Base-by-base conservation (phyloP, 257 asterid genomes). In the Przewalskia tangutica region DNA sequence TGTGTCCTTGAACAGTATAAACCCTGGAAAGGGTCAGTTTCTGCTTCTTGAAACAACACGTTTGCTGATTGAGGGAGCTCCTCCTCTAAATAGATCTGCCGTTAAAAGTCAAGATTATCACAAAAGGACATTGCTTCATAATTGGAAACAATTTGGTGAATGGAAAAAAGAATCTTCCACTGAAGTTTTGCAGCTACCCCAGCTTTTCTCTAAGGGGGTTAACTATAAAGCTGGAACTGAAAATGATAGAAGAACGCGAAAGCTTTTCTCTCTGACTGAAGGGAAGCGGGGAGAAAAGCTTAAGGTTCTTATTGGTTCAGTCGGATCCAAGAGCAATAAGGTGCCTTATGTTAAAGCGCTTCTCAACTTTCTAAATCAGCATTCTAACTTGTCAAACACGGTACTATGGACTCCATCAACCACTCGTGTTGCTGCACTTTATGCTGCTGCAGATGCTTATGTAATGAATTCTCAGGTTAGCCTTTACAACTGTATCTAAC, bases 331-430 rank as follows among this genome's bases (percentile, higher is more conserved):
- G 79, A 96, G 99, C 85, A 96, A 93, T 83, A 96, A 96, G 86
- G 97, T 88, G 8, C 71, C 86, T 77, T 96, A 94, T 85, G 98
- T 96, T 44, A 92, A 89, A 82, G 66, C 87, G 55, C 98, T 96
- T 84, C 97, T 96, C 76, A 78, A 85, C 38, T 88, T 85, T 86
- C 85, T 93, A 17, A 89, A 96, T 51, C 85, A 54, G 65, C 91
- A 90, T 82, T 80, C 92, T 20, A 94, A 94, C 76, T 79, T 96
- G 90, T 89, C 98, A 14, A 85, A 83, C 75, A 89, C 94, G 14
- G 95, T 96, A 84, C 85, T 96, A 77, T 96, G 99, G 98, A 94
- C 99, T 70, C 98, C 98, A 0, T 91, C 99, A 60, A 96, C 99
- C 8, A 91, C 97, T 36, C 98, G 95, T 3, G 95, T 96, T 76